Evolutionary conservation across 257 asterid species (phyloP).

Genomic region (Jacaranda mimosifolia): DNA sequence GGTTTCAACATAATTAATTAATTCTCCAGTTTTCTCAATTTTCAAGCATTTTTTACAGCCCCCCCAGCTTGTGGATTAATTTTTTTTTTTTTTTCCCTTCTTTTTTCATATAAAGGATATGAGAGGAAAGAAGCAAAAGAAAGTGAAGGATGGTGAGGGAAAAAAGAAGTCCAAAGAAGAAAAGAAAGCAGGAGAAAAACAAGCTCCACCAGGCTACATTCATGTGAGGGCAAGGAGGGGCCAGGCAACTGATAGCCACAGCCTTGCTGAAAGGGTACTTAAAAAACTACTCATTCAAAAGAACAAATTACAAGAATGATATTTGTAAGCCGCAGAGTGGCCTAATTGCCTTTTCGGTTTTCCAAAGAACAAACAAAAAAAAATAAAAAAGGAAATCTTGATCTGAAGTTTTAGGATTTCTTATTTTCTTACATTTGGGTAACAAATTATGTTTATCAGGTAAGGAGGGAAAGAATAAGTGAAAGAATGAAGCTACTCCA

Average conservation of each 20-base stretch:
- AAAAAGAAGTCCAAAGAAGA: slow-evolving; percentile 40
- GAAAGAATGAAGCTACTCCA: slow-evolving; percentile 86
- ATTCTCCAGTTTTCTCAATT: neutral
- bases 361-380: too few species aligned
- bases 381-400: too few species aligned
- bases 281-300: neutral
- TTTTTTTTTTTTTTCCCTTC: neutral
- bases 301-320: too few species aligned
- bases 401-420: neutral
- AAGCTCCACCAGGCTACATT: slow-evolving; percentile 59
- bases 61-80: too few species aligned
- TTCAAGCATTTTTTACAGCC: neutral
- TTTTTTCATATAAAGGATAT: slow-evolving; percentile 39
- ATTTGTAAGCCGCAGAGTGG: too few species aligned
- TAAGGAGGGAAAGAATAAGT: slow-evolving; percentile 86
- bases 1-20: slow-evolving; percentile 38
- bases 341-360: too few species aligned
- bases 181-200: slow-evolving; percentile 42
- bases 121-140: slow-evolving; percentile 54
- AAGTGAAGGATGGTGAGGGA: slow-evolving; percentile 42
- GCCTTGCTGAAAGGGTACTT: slow-evolving; percentile 89
- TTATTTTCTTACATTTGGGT: neutral
- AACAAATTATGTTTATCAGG: slow-evolving; percentile 46
- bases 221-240: slow-evolving; percentile 96
- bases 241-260: slow-evolving; percentile 92